A percentile compares a stretch with the other conserved stretches of the same genome.
These are phyloP conservation scores for Nicotiana attenuata DNA, from an alignment of 257 asterid genomes.

Conservation along the genomic window DNA sequence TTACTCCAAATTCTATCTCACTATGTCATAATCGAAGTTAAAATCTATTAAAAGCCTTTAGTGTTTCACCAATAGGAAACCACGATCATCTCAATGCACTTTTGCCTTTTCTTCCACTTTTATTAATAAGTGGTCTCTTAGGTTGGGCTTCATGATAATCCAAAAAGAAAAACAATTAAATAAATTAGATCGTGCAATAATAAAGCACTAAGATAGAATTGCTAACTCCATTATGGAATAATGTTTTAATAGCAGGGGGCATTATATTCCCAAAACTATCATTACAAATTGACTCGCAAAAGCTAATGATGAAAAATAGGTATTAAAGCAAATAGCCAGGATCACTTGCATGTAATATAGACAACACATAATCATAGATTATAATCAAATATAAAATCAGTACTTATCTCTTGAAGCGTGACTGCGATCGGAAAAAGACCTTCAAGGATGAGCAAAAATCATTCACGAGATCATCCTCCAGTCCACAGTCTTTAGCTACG, in stretches of 20 bases:
- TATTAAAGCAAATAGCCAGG: no score
- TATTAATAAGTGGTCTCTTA: neutral
- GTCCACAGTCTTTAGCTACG: no score
- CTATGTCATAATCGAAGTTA: neutral
- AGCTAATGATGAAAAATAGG: no score
- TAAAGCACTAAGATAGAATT: neutral
- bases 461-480: no score
- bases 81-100: neutral
- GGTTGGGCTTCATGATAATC: slow-evolving; percentile 15
- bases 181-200: neutral
- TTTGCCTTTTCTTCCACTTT: neutral
- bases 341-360: no score
- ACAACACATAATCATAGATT: no score
- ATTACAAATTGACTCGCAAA: slow-evolving; percentile 11
- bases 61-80: slow-evolving; percentile 6
- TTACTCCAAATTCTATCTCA: neutral
- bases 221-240: slow-evolving; percentile 7
- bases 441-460: no score
- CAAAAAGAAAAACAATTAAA: neutral
- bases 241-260: neutral
- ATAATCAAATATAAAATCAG: no score
- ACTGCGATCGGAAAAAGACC: no score
- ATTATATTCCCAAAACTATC: slow-evolving; percentile 6
- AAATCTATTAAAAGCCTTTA: neutral
- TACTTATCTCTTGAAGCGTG: no score